A percentile compares a stretch with the other conserved stretches of the same genome.
These are phyloP conservation scores for Bretschneidera sinensis DNA, from an alignment of 345 rosid species.

Conservation along the genomic window DNA sequence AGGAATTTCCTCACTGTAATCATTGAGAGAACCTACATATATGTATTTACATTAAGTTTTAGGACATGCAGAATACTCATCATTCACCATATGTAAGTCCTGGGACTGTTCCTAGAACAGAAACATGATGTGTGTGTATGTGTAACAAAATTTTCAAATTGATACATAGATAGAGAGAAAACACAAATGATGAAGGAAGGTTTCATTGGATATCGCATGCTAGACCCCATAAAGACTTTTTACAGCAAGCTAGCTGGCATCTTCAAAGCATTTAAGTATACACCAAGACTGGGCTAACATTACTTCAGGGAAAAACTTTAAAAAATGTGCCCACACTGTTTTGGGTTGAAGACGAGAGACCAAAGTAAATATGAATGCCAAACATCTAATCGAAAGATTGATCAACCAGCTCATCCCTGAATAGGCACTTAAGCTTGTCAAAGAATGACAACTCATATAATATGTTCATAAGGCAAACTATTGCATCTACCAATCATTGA, in stretches of 20 bases:
- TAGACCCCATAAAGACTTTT: no score
- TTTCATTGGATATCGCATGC: no score
- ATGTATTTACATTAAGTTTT: conserved; percentile 1
- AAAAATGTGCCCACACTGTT: not conserved
- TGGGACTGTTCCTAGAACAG: not conserved
- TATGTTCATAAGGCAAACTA: not conserved
- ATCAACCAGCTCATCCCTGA: not conserved
- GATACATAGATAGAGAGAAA: not conserved
- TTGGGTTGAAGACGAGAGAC: not conserved
- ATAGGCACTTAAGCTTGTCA: not conserved
- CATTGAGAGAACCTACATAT: conserved; percentile 26
- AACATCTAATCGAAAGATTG: not conserved
- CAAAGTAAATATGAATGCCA: not conserved
- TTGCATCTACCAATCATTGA: no score
- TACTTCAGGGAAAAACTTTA: not conserved
- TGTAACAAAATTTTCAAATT: no score
- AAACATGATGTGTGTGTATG: no score
- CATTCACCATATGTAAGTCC: not conserved
- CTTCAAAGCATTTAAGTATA: not conserved
- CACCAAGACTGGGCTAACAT: not conserved
- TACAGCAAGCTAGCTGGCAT: not conserved
- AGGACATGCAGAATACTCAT: not conserved
- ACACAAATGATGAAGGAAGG: no score
- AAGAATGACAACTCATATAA: not conserved
- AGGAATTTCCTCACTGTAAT: conserved; percentile 64